phyloP scores from a whole-genome alignment of 306 rosid genomes.

The Morella rubra region DNA sequence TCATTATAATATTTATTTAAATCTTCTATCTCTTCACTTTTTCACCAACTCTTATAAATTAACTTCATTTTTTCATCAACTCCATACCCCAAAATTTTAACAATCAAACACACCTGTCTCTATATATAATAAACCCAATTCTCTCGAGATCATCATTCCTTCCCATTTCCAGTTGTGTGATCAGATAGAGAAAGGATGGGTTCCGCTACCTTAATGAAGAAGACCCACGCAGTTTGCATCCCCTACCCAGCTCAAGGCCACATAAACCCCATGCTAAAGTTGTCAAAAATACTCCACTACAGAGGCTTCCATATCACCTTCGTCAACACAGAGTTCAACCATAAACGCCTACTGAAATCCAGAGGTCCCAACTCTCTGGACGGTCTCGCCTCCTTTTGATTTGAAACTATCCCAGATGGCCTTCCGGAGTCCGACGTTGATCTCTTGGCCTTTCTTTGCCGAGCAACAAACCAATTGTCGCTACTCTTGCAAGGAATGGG shows the following conservation, averaged over 20 bases:
- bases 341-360: slow-evolving; percentile 41
- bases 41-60: too few species aligned
- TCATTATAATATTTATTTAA: too few species aligned
- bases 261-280: slow-evolving; percentile 43
- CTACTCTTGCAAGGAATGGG: slow-evolving; percentile 57
- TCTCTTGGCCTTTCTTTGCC: slow-evolving; percentile 75
- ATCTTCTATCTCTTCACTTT: too few species aligned
- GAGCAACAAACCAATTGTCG: slow-evolving; percentile 73
- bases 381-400: slow-evolving; percentile 33
- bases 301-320: slow-evolving; percentile 42
- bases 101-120: too few species aligned
- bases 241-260: slow-evolving; percentile 52
- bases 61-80: too few species aligned
- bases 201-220: neutral
- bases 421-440: slow-evolving; percentile 51
- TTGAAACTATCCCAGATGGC: slow-evolving; percentile 49
- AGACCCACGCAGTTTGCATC: slow-evolving; percentile 39
- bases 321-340: slow-evolving; percentile 34
- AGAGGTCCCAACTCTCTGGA: slow-evolving; percentile 30
- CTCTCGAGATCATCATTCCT: too few species aligned
- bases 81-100: too few species aligned
- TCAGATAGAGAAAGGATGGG: slow-evolving; percentile 9
- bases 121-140: too few species aligned
- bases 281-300: slow-evolving; percentile 40
- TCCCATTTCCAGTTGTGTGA: too few species aligned